Evolutionary conservation across 768 basidiomycete genomes (phyloP).

Genomic region (Cyathus striatus): DNA sequence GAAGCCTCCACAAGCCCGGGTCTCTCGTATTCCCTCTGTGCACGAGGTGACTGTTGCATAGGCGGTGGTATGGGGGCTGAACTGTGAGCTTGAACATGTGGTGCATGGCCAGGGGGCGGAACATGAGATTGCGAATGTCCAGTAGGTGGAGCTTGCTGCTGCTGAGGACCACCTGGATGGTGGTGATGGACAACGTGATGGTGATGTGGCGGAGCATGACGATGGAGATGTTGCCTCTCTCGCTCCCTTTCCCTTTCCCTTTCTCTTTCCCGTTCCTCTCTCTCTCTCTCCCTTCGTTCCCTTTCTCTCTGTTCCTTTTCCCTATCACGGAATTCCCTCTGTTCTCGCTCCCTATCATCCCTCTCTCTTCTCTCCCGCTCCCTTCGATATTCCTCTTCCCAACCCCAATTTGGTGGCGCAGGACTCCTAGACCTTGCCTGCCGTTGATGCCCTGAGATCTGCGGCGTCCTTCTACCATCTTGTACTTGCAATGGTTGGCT

Average conservation of each 20-base stretch:
- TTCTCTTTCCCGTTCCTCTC: constrained; percentile 15
- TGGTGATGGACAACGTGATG: constrained; percentile 44
- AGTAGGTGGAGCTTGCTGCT: constrained; percentile 5
- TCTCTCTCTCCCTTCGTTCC: constrained; percentile 14
- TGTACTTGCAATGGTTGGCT: no score
- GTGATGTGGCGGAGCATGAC: constrained; percentile 34
- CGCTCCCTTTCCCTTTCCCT: constrained; percentile 23
- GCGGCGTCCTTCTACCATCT: no score
- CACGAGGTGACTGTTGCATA: constrained; percentile 13
- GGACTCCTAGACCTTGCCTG: no score
- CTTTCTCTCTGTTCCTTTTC: constrained; percentile 35
- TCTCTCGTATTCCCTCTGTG: constrained; percentile 29
- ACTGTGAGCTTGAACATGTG: constrained; percentile 17
- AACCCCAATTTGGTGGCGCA: constrained; percentile 7
- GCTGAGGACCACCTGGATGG: constrained; percentile 10
- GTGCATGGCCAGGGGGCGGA: not conserved
- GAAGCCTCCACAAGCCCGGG: no score
- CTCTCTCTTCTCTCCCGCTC: constrained; percentile 7
- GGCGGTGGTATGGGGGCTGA: constrained; percentile 27
- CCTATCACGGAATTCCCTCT: constrained; percentile 23
- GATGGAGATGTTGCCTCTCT: constrained; percentile 21
- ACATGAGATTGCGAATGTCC: constrained; percentile 11
- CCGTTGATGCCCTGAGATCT: no score
- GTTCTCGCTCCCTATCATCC: constrained; percentile 17
- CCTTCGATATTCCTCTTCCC: constrained; percentile 7